These are phyloP conservation scores for Lathyrus sativus DNA, from an alignment of 306 rosid genomes.

Conservation along the genomic window DNA sequence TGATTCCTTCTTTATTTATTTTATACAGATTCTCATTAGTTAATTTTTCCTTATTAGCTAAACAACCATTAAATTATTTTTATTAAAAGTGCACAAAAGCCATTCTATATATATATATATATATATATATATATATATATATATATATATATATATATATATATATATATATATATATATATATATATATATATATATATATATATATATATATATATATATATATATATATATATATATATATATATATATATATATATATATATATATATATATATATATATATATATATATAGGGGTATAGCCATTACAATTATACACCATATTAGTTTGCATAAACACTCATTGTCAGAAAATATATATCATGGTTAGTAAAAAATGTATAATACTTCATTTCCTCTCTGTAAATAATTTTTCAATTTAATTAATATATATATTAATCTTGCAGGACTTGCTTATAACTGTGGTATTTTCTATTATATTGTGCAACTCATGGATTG, in stretches of 20 bases:
- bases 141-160: too few relatives aligned
- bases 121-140: too few relatives aligned
- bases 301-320: background rate
- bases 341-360: too few relatives aligned
- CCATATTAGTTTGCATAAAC: background rate
- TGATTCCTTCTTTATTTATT: background rate
- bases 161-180: too few relatives aligned
- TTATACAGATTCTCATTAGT: background rate
- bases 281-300: too few relatives aligned
- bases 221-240: too few relatives aligned
- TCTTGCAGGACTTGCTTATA: conserved; percentile 8
- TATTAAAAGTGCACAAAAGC: background rate
- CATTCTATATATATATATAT: background rate
- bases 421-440: background rate
- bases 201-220: background rate
- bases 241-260: too few relatives aligned
- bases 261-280: too few relatives aligned
- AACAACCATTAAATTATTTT: background rate
- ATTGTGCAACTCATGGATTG: conserved; percentile 15
- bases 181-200: too few relatives aligned
- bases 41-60: background rate
- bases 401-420: background rate
- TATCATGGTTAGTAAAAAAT: background rate
- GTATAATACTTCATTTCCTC: background rate
- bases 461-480: conserved; percentile 7